Base-by-base conservation (phyloP, 371 early-diverging fungal genomes). In the Dipsacomyces acuminosporus region DNA sequence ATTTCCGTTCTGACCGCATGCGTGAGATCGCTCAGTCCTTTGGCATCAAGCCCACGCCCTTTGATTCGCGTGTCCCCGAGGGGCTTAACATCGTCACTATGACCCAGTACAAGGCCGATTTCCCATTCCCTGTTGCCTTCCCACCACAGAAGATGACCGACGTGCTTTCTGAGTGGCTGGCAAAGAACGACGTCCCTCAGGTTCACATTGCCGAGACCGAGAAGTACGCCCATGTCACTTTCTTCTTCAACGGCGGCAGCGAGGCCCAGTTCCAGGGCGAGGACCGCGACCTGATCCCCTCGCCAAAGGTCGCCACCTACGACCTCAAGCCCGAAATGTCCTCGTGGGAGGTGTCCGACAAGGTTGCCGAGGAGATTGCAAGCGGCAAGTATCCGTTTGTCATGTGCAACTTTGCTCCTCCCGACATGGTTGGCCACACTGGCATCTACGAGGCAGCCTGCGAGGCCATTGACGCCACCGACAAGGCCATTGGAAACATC, bases 191-290 rank as follows among this genome's bases (percentile, higher is more conserved):
- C 18, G 74, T 94, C 33, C 80, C 86, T 19, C 99, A 99, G 78
- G 83, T 86, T 75, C 98, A 98, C 75, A 83, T 99, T 58, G 97
- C 92, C 26, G 99, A 99, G 78, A 99, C 99, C 9, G 99, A 99
- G 73, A 99, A 99, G 81, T 97, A 96, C 75, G 99, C 99, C 19
- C 99, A 99, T 77, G 99, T 99, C 34, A 99, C 99, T 46, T 99
- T 99, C 87, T 99, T 99, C 89, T 99, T 99, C 82, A 98, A 99
- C 79, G 99, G 99, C 51, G 99, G 99, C 40, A 79, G 86, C 24
- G 98, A 98, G 76, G 85, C 86, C 40, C 88, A 90, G 71, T 96
- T 89, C 75, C 54, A 73, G 25, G 74, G 75, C 45, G 99, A 99
- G 79, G 85, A 90, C 42, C 92, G 99, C 56, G 87, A 85, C 56